Evolutionary conservation across 1,284 basidiomycete species (phyloP).

Genomic region (Puccinia sorghi): DNA sequence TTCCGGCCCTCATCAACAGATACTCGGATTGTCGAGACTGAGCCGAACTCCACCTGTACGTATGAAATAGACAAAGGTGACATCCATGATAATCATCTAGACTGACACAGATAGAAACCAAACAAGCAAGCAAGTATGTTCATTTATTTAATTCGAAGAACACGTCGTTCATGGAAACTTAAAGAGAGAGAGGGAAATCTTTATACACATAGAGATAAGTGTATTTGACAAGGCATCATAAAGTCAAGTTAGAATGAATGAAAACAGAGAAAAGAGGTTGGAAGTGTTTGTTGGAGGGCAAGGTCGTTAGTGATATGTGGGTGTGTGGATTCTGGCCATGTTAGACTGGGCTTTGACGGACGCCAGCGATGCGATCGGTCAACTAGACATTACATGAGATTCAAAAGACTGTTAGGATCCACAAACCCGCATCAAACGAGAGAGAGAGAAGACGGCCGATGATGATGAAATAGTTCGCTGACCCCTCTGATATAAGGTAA

Average conservation of each 20-base stretch:
- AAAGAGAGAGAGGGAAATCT: background rate
- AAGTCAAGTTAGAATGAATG: background rate
- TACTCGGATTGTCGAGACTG: too few species aligned
- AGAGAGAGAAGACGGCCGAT: background rate
- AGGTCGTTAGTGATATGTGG: background rate
- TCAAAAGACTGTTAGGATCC: background rate
- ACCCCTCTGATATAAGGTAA: conserved; percentile 65
- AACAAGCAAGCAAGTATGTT: background rate
- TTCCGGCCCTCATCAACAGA: too few species aligned
- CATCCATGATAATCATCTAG: background rate
- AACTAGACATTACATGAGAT: conserved; percentile 53
- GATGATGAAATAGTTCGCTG: conserved; percentile 50
- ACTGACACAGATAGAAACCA: background rate
- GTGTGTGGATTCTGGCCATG: background rate
- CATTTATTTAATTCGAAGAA: background rate
- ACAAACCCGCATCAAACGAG: background rate
- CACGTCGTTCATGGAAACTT: background rate
- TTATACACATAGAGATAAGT: too few species aligned
- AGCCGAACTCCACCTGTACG: background rate
- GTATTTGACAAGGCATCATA: background rate
- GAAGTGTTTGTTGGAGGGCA: background rate
- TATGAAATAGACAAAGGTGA: background rate
- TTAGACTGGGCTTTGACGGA: conserved; percentile 60
- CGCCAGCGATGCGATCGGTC: conserved; percentile 59
- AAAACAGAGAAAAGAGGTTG: background rate